Conservation (phyloP, 768 basidiomycete genomes). For the Dendrothele bispora region DNA sequence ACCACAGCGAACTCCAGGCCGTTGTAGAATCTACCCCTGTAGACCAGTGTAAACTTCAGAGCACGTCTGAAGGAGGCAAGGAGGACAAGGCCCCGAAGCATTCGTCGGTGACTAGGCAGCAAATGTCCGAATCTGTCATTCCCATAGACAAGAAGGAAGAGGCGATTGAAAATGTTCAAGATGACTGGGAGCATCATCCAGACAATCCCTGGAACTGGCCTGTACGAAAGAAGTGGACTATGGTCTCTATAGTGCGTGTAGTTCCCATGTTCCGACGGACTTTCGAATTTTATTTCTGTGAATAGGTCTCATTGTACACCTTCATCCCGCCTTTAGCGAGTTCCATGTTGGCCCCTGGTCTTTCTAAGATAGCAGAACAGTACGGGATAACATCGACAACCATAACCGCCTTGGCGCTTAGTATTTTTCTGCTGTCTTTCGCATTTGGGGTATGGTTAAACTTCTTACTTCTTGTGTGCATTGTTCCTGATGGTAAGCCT, state of each 20-base stretch:
- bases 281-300: background rate
- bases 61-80: too few species aligned
- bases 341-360: conserved; percentile 63
- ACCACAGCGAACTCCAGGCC: too few species aligned
- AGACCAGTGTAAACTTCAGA: too few species aligned
- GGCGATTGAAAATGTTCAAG: conserved; percentile 18
- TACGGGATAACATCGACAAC: conserved; percentile 55
- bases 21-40: too few species aligned
- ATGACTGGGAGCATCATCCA: conserved; percentile 25
- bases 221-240: conserved; percentile 40
- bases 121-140: conserved; percentile 23
- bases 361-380: conserved; percentile 54
- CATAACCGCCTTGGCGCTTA: conserved; percentile 54
- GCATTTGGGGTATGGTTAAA: conserved; percentile 51
- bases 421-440: conserved; percentile 64
- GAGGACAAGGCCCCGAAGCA: too few species aligned
- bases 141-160: conserved; percentile 24
- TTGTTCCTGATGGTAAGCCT: conserved; percentile 21
- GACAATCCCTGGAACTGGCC: conserved; percentile 38
- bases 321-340: conserved; percentile 36
- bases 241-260: conserved; percentile 35
- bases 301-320: conserved; percentile 39
- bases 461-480: conserved; percentile 47
- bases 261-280: background rate
- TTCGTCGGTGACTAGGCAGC: too few species aligned